Conservation (phyloP, 305 asterid genomes). For the Vinca major region DNA sequence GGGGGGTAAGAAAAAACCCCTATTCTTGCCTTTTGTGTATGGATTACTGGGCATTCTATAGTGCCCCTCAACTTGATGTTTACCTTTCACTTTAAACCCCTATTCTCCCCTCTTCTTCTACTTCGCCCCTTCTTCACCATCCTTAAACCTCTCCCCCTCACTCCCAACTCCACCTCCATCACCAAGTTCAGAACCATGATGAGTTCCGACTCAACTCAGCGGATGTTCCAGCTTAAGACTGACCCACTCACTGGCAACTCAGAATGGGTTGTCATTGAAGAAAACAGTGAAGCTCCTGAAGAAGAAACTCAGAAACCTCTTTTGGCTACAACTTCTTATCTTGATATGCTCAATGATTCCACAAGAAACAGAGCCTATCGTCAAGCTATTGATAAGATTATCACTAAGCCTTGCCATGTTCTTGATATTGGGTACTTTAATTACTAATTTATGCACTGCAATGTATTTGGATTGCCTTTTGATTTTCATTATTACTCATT, state of each 20-base stretch:
- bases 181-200: slow-evolving; percentile 38
- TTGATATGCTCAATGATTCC: slow-evolving; percentile 91
- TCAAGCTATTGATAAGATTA: slow-evolving; percentile 66
- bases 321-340: slow-evolving; percentile 74
- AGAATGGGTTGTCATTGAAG: slow-evolving; percentile 75
- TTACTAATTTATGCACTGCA: not conserved
- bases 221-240: slow-evolving; percentile 70
- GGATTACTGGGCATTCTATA: not conserved
- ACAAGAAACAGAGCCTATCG: slow-evolving; percentile 62
- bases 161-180: slow-evolving; percentile 4
- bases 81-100: slow-evolving; percentile 20
- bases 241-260: slow-evolving; percentile 79
- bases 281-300: slow-evolving; percentile 30
- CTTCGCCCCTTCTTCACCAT: not conserved
- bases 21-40: too few relatives aligned
- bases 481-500: too few relatives aligned
- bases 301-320: slow-evolving; percentile 35
- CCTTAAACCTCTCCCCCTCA: slow-evolving; percentile 5
- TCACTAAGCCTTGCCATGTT: slow-evolving; percentile 74
- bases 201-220: slow-evolving; percentile 34
- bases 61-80: slow-evolving; percentile 17
- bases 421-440: slow-evolving; percentile 79
- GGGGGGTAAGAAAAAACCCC: too few relatives aligned
- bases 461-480: not conserved
- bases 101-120: not conserved